phyloP scores from a whole-genome alignment of 2,329 filamentous ascomycete species.

The Trichothecium sympodiale region DNA sequence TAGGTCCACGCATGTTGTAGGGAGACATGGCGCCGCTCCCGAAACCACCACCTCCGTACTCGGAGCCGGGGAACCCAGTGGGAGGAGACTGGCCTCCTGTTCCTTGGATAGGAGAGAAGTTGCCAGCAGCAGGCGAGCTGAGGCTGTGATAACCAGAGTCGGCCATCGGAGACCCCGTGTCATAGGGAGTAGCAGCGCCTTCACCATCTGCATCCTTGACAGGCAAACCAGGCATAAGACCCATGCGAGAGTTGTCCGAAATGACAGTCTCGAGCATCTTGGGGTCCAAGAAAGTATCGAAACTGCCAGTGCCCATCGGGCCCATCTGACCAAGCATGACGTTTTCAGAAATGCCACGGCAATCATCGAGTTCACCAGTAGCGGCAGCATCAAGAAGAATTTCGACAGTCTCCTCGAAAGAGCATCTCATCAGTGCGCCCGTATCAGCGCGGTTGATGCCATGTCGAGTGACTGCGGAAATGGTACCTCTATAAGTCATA shows the following conservation, averaged over 20 bases:
- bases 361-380: slow-evolving; percentile 92
- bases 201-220: slow-evolving; percentile 64
- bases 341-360: slow-evolving; percentile 96
- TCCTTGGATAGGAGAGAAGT: slow-evolving; percentile 69
- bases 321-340: slow-evolving; percentile 97
- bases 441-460: slow-evolving; percentile 98
- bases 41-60: slow-evolving; percentile 43
- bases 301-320: slow-evolving; percentile 92
- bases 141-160: slow-evolving; percentile 58
- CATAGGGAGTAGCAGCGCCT: slow-evolving; percentile 89
- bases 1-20: slow-evolving; percentile 48
- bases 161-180: slow-evolving; percentile 69
- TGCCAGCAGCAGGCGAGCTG: slow-evolving; percentile 50
- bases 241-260: slow-evolving; percentile 80
- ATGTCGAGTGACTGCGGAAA: slow-evolving; percentile 94
- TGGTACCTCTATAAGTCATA: slow-evolving; percentile 89
- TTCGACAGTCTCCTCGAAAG: slow-evolving; percentile 97
- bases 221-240: slow-evolving; percentile 68
- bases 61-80: slow-evolving; percentile 52
- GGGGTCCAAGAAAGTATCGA: slow-evolving; percentile 86
- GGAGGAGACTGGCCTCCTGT: slow-evolving; percentile 62
- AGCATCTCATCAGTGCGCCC: slow-evolving; percentile 97
- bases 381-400: slow-evolving; percentile 94
- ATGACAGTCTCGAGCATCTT: slow-evolving; percentile 94
- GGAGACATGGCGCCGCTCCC: slow-evolving; percentile 49